Evolutionary conservation across 2,329 filamentous ascomycete genomes (phyloP).

Genomic region (Dothidotthia symphoricarpi): DNA sequence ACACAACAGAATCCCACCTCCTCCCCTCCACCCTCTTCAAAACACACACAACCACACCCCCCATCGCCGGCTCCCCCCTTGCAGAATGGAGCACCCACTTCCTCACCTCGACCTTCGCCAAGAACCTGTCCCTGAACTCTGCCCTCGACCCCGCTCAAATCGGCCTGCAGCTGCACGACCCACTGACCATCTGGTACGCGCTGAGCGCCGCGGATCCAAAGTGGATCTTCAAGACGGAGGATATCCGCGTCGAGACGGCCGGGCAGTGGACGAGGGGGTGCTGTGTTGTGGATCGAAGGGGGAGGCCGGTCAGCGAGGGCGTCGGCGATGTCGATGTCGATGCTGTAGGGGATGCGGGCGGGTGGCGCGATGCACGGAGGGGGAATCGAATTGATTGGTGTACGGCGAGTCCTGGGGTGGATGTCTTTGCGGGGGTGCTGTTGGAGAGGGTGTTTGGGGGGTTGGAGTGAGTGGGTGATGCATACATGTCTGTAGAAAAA

Average conservation of each 20-base stretch:
- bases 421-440: conserved; percentile 64
- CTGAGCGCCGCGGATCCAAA: conserved; percentile 14
- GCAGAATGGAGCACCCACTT: conserved; percentile 49
- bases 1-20: conserved; percentile 48
- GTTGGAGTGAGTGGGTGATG: background rate
- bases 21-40: conserved; percentile 44
- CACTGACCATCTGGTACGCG: conserved; percentile 43
- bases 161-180: conserved; percentile 49
- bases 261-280: conserved; percentile 96
- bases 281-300: conserved; percentile 77
- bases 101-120: conserved; percentile 47
- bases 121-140: conserved; percentile 44
- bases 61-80: conserved; percentile 42
- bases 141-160: conserved; percentile 37
- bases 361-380: conserved; percentile 71
- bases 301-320: conserved; percentile 52
- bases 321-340: conserved; percentile 36
- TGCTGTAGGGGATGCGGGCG: conserved; percentile 66
- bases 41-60: conserved; percentile 20
- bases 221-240: conserved; percentile 54
- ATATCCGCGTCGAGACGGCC: conserved; percentile 82
- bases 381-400: conserved; percentile 82
- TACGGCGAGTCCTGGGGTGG: conserved; percentile 65
- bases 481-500: too few relatives aligned
- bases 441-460: conserved; percentile 64